phyloP scores from a whole-genome alignment of 805 yeast genomes.

The Wickerhamiella galacta region DNA sequence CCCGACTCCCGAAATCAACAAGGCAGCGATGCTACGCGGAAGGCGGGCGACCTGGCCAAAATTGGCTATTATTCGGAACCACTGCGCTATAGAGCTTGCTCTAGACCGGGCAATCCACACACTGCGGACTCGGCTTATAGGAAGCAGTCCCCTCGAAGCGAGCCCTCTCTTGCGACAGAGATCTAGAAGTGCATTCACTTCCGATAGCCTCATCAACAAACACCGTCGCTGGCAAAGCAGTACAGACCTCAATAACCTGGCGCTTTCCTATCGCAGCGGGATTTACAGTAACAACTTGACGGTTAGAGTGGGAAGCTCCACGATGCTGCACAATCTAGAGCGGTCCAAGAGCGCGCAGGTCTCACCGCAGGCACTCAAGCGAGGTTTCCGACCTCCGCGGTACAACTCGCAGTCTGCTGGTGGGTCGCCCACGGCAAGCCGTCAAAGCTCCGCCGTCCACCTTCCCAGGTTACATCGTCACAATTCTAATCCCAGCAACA shows the following conservation, averaged over 20 bases:
- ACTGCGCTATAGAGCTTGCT: constrained; percentile 78
- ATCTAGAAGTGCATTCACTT: too few species aligned
- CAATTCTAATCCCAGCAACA: too few species aligned
- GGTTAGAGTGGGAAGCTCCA: too few species aligned
- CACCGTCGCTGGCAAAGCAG: constrained; percentile 2
- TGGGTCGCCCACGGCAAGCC: neutral
- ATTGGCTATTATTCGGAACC: constrained; percentile 67
- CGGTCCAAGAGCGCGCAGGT: neutral
- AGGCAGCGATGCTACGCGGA: constrained; percentile 60
- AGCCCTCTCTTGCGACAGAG: too few species aligned
- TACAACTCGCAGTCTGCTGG: neutral
- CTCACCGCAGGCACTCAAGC: neutral
- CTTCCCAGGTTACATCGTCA: neutral
- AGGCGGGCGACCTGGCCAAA: constrained; percentile 93
- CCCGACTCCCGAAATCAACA: constrained; percentile 63
- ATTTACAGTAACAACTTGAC: too few species aligned
- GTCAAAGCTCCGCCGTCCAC: neutral
- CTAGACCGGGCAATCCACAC: constrained; percentile 63
- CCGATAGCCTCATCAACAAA: neutral
- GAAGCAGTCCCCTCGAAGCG: neutral
- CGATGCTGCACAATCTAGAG: neutral
- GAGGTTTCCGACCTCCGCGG: too few species aligned
- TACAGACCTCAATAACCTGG: constrained; percentile 1
- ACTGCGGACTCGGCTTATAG: constrained; percentile 29
- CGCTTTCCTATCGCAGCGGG: too few species aligned